Conservation (phyloP, 2,329 filamentous ascomycete species). For the Ciborinia camelliae region DNA sequence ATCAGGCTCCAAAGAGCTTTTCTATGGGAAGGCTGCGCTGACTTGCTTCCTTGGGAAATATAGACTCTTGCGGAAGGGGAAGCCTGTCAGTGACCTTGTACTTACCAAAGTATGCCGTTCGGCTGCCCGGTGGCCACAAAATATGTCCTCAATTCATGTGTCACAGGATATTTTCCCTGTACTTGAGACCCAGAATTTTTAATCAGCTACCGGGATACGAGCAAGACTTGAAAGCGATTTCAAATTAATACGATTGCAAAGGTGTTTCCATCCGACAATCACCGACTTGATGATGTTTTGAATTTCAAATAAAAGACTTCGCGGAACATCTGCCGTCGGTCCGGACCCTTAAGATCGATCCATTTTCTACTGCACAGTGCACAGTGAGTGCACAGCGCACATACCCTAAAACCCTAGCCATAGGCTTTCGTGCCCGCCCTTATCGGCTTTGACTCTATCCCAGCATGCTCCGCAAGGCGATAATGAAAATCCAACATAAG, state of each 20-base stretch:
- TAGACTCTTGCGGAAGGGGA: background rate
- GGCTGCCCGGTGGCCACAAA: conserved; percentile 7
- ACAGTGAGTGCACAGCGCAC: conserved; percentile 11
- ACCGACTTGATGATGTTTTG: conserved; percentile 3
- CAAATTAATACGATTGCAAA: background rate
- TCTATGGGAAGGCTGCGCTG: background rate
- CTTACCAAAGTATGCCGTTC: background rate
- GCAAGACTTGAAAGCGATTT: background rate
- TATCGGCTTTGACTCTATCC: background rate
- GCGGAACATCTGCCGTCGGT: background rate
- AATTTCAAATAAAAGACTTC: conserved; percentile 2
- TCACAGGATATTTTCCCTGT: conserved; percentile 7
- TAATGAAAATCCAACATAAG: background rate
- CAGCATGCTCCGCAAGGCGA: background rate
- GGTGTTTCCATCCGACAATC: background rate
- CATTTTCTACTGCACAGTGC: background rate
- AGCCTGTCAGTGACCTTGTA: background rate
- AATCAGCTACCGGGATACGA: conserved; percentile 1
- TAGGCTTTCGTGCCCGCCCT: background rate
- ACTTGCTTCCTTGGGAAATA: background rate
- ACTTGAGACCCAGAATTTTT: background rate
- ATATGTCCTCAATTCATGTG: background rate
- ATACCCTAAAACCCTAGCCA: background rate
- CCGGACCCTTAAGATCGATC: conserved; percentile 12
- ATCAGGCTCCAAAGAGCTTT: conserved; percentile 1